These are phyloP conservation scores for Aphanocladium album DNA, from an alignment of 2,329 filamentous ascomycete genomes.

Conservation along the genomic window DNA sequence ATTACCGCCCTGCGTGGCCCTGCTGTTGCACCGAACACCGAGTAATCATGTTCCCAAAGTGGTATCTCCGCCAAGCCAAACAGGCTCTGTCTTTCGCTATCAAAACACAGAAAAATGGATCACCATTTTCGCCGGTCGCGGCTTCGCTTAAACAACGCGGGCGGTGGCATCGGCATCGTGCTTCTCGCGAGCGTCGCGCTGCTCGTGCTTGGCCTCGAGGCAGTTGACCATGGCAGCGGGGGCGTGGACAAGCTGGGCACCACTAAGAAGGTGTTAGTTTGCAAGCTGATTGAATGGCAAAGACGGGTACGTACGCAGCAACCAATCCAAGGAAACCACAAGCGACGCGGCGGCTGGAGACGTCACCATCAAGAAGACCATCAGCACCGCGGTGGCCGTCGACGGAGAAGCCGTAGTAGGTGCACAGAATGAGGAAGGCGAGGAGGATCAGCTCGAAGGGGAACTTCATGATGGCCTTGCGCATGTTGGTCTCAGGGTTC, in stretches of 20 bases:
- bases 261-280: background rate
- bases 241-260: conserved; percentile 1
- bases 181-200: conserved; percentile 3
- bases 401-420: conserved; percentile 8
- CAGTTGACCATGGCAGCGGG: conserved; percentile 7
- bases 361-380: background rate
- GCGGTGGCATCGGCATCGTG: background rate
- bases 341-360: conserved; percentile 6
- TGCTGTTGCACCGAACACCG: background rate
- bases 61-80: background rate
- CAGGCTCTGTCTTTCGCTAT: background rate
- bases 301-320: background rate
- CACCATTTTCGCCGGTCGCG: background rate
- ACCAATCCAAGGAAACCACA: conserved; percentile 9
- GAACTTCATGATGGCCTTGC: background rate
- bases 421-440: background rate
- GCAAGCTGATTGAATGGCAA: fast-evolving
- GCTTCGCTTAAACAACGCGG: background rate
- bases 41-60: background rate
- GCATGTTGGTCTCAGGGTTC: conserved; percentile 5
- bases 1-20: background rate
- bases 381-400: background rate
- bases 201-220: conserved; percentile 6
- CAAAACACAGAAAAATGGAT: background rate
- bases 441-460: conserved; percentile 5